Conservation (phyloP, 495 filamentous ascomycete genomes). For the Daldinia childiae region DNA sequence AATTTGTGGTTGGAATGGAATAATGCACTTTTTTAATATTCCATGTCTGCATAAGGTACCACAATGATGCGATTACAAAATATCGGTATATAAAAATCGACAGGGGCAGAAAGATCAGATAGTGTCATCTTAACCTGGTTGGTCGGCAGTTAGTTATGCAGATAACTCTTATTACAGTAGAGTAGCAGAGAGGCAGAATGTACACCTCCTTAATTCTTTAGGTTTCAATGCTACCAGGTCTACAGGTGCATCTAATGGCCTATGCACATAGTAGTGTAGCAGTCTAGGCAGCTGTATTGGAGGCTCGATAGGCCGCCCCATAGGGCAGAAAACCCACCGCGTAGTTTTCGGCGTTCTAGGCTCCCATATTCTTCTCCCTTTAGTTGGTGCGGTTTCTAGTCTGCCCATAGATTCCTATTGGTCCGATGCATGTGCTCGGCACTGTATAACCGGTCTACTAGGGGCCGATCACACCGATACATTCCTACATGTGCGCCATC, state of each 20-base stretch:
- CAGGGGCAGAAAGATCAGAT: neutral
- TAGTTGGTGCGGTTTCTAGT: conserved; percentile 22
- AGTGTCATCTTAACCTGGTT: conserved; percentile 23
- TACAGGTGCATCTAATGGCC: neutral
- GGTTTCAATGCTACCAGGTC: neutral
- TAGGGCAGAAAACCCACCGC: conserved; percentile 11
- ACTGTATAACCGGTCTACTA: neutral
- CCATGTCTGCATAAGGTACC: neutral
- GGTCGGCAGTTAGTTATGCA: conserved; percentile 37
- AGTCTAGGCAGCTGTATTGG: conserved; percentile 8
- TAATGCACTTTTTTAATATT: neutral
- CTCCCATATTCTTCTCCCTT: conserved; percentile 29
- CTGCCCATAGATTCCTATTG: conserved; percentile 17
- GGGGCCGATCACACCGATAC: conserved; percentile 30
- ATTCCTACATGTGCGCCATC: neutral
- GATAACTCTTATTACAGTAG: neutral
- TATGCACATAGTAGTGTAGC: neutral
- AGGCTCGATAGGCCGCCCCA: neutral
- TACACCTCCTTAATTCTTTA: neutral
- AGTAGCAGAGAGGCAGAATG: neutral
- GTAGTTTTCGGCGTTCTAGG: conserved; percentile 17
- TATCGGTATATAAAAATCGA: neutral
- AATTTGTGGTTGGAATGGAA: neutral
- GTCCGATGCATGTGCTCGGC: conserved; percentile 4
- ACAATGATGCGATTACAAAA: conserved; percentile 5